Evolutionary conservation across 352 stramenopile species (phyloP).

Genomic region (Globisporangium cystogenes): DNA sequence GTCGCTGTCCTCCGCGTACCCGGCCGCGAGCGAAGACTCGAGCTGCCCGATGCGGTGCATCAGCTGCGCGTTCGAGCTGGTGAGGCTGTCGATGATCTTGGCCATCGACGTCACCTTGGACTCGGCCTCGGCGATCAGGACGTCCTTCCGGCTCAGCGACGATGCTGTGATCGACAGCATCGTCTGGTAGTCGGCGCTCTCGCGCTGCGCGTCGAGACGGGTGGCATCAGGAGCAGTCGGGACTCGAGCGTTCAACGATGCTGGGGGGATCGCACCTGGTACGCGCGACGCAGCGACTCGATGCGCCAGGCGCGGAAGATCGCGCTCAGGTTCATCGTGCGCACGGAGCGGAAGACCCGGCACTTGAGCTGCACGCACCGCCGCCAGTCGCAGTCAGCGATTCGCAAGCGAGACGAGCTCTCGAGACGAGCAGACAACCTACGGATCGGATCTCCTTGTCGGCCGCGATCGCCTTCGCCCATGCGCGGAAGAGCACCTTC

Average conservation of each 20-base stretch:
- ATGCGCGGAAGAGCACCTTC: conserved; percentile 42
- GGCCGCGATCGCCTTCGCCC: conserved; percentile 25
- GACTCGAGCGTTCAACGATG: too few species aligned
- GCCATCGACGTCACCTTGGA: conserved; percentile 66
- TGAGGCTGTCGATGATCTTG: conserved; percentile 75
- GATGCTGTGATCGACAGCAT: conserved; percentile 74
- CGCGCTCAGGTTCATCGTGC: conserved; percentile 45
- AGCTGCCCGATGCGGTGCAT: conserved; percentile 58
- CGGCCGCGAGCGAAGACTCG: conserved; percentile 29
- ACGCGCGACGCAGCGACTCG: conserved; percentile 56
- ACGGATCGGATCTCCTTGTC: conserved; percentile 44
- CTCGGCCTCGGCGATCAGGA: conserved; percentile 55
- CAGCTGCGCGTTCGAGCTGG: conserved; percentile 65
- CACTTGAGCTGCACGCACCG: conserved; percentile 41
- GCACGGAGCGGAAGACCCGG: conserved; percentile 42
- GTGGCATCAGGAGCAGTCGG: too few species aligned
- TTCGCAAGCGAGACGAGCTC: not conserved
- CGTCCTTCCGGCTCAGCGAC: conserved; percentile 73
- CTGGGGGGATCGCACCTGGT: conserved; percentile 55
- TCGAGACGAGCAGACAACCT: not conserved
- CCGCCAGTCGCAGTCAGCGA: not conserved
- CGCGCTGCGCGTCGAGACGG: conserved; percentile 26
- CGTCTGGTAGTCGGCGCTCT: conserved; percentile 75
- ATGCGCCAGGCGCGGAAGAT: conserved; percentile 72
- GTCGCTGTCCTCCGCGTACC: conserved; percentile 5